Conservation (phyloP, 345 rosid species). For the Eucalyptus sp. region DNA sequence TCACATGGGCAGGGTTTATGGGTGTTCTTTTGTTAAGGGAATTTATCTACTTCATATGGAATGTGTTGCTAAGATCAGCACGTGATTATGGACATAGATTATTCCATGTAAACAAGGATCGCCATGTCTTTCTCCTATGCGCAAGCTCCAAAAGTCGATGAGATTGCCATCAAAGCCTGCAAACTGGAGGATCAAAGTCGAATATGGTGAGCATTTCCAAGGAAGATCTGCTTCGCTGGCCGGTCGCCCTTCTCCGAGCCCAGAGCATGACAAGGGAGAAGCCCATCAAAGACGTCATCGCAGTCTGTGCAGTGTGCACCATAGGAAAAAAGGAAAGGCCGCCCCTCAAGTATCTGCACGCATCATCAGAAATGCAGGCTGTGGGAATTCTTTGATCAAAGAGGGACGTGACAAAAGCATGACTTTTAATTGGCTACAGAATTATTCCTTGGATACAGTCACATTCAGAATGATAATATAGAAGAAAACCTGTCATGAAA, state of each 20-base stretch:
- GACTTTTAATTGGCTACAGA: neutral
- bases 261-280: conserved; percentile 74
- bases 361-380: neutral
- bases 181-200: neutral
- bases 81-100: too few species aligned
- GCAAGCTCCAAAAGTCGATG: neutral
- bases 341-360: neutral
- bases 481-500: too few species aligned
- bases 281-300: conserved; percentile 90
- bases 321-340: neutral
- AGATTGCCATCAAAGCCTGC: neutral
- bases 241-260: conserved; percentile 26
- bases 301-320: conserved; percentile 76
- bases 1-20: fast-evolving
- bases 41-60: too few species aligned
- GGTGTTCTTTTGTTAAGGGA: too few species aligned
- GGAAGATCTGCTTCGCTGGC: neutral
- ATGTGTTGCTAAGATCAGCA: too few species aligned
- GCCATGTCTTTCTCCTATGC: too few species aligned
- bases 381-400: neutral
- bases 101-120: too few species aligned
- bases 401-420: neutral
- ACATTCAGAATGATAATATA: neutral
- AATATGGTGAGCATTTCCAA: neutral
- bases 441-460: neutral